A percentile compares a stretch with the other conserved stretches of the same genome.
Conservation (phyloP, 768 basidiomycete genomes). For the Lactarius sanguifluus region DNA sequence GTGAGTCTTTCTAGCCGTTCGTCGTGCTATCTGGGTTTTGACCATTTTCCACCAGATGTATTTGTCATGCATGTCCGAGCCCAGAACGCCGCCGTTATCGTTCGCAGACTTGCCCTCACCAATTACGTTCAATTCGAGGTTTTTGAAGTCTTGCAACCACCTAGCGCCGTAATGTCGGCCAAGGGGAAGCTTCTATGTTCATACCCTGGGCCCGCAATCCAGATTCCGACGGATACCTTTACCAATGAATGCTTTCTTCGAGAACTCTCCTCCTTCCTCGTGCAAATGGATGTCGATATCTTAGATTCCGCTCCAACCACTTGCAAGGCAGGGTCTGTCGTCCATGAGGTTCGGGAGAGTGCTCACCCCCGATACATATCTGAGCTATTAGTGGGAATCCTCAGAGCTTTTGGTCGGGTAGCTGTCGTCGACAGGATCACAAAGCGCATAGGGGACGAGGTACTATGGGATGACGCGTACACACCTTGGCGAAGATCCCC, state of each 20-base stretch:
- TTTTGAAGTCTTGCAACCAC: slow-evolving; percentile 47
- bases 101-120: slow-evolving; percentile 2
- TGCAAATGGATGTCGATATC: slow-evolving; percentile 38
- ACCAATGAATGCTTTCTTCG: slow-evolving; percentile 36
- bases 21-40: neutral
- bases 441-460: slow-evolving; percentile 51
- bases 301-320: slow-evolving; percentile 39
- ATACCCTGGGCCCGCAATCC: slow-evolving; percentile 48
- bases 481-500: slow-evolving; percentile 52
- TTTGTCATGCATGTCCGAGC: slow-evolving; percentile 41
- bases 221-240: slow-evolving; percentile 36
- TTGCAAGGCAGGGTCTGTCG: slow-evolving; percentile 35
- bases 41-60: slow-evolving; percentile 36
- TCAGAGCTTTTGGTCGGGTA: slow-evolving; percentile 41
- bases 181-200: slow-evolving; percentile 47
- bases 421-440: slow-evolving; percentile 34
- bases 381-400: slow-evolving; percentile 48
- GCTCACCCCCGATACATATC: slow-evolving; percentile 50
- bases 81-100: slow-evolving; percentile 51
- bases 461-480: slow-evolving; percentile 41
- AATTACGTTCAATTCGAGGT: slow-evolving; percentile 41
- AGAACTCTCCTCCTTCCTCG: slow-evolving; percentile 43
- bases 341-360: slow-evolving; percentile 42
- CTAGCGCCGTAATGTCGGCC: slow-evolving; percentile 39
- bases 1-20: neutral